Base-by-base conservation (phyloP, 2,329 filamentous ascomycete genomes). In the Chalaropsis thielavioides region DNA sequence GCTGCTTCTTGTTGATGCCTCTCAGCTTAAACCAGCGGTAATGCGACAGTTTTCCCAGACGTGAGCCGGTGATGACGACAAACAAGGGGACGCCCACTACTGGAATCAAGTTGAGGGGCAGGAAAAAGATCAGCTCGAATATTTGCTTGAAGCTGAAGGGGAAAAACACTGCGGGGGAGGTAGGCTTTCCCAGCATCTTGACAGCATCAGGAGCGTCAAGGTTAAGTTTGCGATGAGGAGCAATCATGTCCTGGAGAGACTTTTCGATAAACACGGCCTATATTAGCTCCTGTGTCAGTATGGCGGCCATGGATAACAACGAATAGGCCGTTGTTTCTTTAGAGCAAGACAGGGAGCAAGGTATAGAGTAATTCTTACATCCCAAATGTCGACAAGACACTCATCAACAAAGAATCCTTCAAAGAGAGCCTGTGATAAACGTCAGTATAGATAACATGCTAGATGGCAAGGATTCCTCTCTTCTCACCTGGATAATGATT, bases 111-210 rank as follows among this genome's bases (percentile, higher is more conserved):
- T 95, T 97, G 67, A 99, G 81, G 1, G 94, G 88, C 1, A 92
- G 79, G 71, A 87, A 86, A 38, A 89, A 70, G 43, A 95, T 78
- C 67, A 96, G 87, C 75, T 96, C 92, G 68, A 89, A 72, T 66
- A 96, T 94, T 74, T 96, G 92, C n/a, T 89, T 83, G 64, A 96
- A 77, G 64, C 89, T 95, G 79, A 95, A 96, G 0, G 92, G 92
- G 8, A 88, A 86, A 75, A 94, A 96, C 19, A 90, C 81, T 0
- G 90, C 89, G 1, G 84, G 80, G 24, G 78, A 83, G 0, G 87
- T 91, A 0, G 91, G 90, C 69, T 90, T 91, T 35, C 92, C 92
- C 0, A 97, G 83, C 75, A 87, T 86, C 72, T 87, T 87, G 61
- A 94, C 85, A 0, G 90, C 83, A 70, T 87, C 85, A 60, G 86